Percentiles rank a stretch among this genome's conserved stretches.
Evolutionary conservation across 768 basidiomycete species (phyloP).

Genomic region (Rossbeevera mucosa): DNA sequence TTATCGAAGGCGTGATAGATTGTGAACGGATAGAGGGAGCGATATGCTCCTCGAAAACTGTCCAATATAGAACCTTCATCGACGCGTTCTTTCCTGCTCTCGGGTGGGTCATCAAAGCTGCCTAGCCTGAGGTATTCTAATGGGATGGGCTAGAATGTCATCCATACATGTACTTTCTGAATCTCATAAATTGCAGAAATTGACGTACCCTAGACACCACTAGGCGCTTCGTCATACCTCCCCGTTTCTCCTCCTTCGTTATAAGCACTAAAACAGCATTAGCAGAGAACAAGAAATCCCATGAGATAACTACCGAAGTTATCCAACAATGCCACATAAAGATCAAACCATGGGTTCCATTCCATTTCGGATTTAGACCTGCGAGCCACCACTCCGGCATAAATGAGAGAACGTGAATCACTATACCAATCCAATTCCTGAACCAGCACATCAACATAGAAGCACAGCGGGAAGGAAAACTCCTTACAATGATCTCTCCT

Average conservation of each 20-base stretch:
- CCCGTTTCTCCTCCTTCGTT: constrained; percentile 56
- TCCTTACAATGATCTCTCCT: constrained; percentile 76
- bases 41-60: constrained; percentile 46
- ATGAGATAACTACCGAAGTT: constrained; percentile 59
- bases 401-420: constrained; percentile 66
- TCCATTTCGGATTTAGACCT: constrained; percentile 59
- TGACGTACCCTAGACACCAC: constrained; percentile 62
- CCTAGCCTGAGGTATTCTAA: constrained; percentile 74
- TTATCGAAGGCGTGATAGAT: constrained; percentile 65
- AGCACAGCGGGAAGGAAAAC: neutral
- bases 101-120: constrained; percentile 54
- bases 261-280: constrained; percentile 49
- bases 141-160: constrained; percentile 60
- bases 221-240: constrained; percentile 44
- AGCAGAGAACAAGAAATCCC: neutral
- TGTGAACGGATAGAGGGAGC: constrained; percentile 69
- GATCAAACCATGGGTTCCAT: constrained; percentile 67
- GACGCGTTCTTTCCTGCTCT: constrained; percentile 57
- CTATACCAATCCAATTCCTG: constrained; percentile 83
- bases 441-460: constrained; percentile 4
- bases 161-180: constrained; percentile 4
- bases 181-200: neutral
- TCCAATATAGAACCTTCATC: constrained; percentile 59
- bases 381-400: constrained; percentile 61
- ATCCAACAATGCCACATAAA: constrained; percentile 65